Evolutionary conservation across 225 moss, liverwort and hornwort species (phyloP).

Genomic region (Thuidium tamariscinum): DNA sequence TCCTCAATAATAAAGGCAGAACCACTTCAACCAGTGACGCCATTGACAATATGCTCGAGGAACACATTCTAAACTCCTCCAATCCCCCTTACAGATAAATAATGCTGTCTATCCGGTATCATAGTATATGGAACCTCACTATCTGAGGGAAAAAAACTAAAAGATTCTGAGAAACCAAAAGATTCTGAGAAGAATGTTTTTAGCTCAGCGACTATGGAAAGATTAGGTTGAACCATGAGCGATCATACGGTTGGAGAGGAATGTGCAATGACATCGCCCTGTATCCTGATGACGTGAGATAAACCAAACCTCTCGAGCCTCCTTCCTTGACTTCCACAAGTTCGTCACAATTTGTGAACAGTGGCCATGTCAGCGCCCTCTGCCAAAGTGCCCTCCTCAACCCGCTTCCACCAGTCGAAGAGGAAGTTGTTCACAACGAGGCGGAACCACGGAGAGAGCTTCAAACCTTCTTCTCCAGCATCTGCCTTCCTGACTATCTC

Average conservation of each 20-base stretch:
- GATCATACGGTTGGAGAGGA: too few relatives aligned
- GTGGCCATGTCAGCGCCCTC: conserved; percentile 73
- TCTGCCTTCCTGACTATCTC: conserved; percentile 85
- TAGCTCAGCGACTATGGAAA: not conserved
- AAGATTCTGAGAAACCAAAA: not conserved
- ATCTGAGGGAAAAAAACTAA: not conserved
- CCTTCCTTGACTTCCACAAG: not conserved
- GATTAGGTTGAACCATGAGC: too few relatives aligned
- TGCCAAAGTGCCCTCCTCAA: conserved; percentile 66
- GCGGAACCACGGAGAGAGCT: conserved; percentile 95
- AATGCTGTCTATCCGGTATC: not conserved
- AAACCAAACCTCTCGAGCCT: not conserved
- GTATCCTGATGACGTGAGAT: not conserved
- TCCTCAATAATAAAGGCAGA: not conserved
- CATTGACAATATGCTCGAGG: not conserved
- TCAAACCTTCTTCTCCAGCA: conserved; percentile 63
- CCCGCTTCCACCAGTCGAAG: conserved; percentile 90
- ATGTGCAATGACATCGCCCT: not conserved
- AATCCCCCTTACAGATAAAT: not conserved
- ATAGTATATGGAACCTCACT: not conserved
- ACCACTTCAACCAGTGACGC: not conserved
- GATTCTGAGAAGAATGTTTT: not conserved
- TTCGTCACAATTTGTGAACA: conserved; percentile 54
- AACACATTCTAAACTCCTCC: not conserved
- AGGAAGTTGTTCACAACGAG: conserved; percentile 88